These are phyloP conservation scores for Botrytis elliptica DNA, from an alignment of 2,329 filamentous ascomycete genomes.

Conservation along the genomic window DNA sequence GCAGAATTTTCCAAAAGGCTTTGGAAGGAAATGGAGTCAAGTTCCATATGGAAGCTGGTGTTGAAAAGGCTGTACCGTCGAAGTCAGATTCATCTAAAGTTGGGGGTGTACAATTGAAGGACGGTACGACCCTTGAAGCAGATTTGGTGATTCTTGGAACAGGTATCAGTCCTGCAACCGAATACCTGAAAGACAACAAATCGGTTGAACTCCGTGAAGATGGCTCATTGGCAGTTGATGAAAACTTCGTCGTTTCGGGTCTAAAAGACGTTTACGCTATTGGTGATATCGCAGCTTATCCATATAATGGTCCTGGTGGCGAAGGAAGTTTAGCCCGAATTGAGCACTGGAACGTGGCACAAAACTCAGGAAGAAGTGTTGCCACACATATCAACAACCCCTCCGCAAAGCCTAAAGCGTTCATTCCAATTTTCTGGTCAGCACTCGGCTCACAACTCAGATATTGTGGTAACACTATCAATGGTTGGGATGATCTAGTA, in stretches of 20 bases:
- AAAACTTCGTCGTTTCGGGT: conserved; percentile 73
- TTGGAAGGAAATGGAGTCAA: conserved; percentile 86
- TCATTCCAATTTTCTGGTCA: conserved; percentile 97
- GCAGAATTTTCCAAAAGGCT: conserved; percentile 72
- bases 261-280: conserved; percentile 85
- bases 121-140: conserved; percentile 79
- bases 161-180: conserved; percentile 82
- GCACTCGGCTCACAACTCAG: conserved; percentile 84
- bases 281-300: conserved; percentile 92
- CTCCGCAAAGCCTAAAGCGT: conserved; percentile 60
- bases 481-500: conserved; percentile 83
- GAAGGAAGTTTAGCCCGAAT: conserved; percentile 74
- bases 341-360: conserved; percentile 98
- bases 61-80: conserved; percentile 79
- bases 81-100: conserved; percentile 67
- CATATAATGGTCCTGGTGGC: conserved; percentile 86
- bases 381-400: conserved; percentile 74
- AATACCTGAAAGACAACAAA: conserved; percentile 73
- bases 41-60: conserved; percentile 77
- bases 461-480: conserved; percentile 84
- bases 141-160: conserved; percentile 91
- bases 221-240: conserved; percentile 80
- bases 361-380: conserved; percentile 81
- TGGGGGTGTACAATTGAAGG: conserved; percentile 78
- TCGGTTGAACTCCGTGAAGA: conserved; percentile 73